phyloP scores from a whole-genome alignment of 2,329 filamentous ascomycete genomes.

The Emmonsia crescens region DNA sequence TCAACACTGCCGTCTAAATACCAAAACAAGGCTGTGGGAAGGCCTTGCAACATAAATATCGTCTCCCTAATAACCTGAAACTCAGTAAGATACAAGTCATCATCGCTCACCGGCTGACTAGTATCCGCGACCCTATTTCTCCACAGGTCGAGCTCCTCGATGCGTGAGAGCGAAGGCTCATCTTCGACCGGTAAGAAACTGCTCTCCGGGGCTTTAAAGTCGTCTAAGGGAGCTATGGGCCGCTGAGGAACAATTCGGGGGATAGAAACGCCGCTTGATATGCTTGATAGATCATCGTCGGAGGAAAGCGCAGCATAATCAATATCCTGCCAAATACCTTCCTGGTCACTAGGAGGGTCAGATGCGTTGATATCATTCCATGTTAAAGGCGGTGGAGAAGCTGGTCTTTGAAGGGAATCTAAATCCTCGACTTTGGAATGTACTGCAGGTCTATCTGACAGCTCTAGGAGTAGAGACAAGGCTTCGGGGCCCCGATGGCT shows the following conservation, averaged over 20 bases:
- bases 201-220: conserved; percentile 26
- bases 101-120: conserved; percentile 15
- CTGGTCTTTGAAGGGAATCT: conserved; percentile 42
- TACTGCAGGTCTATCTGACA: conserved; percentile 68
- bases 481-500: conserved; percentile 68
- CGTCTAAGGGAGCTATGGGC: conserved; percentile 19
- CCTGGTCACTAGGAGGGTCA: conserved; percentile 53
- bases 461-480: conserved; percentile 63
- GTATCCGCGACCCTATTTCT: conserved; percentile 14
- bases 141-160: conserved; percentile 42
- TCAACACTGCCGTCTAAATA: conserved; percentile 23
- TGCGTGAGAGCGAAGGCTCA: conserved; percentile 25
- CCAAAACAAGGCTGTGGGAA: conserved; percentile 62
- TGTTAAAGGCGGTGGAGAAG: conserved; percentile 44
- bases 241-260: conserved; percentile 20
- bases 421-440: conserved; percentile 57
- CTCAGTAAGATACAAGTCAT: conserved; percentile 48
- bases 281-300: conserved; percentile 27
- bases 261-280: conserved; percentile 23
- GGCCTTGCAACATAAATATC: conserved; percentile 73
- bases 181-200: conserved; percentile 24
- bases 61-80: conserved; percentile 64
- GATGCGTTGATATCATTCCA: conserved; percentile 73
- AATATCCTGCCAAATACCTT: conserved; percentile 33
- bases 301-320: conserved; percentile 31